Base-by-base conservation (phyloP, 2,329 filamentous ascomycete genomes). In the Aspergillus floridensis region DNA sequence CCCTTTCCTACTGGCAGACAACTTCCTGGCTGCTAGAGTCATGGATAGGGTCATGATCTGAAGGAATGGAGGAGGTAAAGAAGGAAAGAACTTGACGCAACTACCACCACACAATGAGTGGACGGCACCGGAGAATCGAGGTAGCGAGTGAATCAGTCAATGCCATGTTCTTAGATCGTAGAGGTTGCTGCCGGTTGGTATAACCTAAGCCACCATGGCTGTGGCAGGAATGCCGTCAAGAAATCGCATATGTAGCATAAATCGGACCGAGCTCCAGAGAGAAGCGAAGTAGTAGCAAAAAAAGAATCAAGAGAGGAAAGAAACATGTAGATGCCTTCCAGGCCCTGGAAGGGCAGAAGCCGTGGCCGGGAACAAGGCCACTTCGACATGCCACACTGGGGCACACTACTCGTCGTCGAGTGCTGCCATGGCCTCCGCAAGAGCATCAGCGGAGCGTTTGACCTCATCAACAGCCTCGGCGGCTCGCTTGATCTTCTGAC, bases 401-500 rank as follows among this genome's bases (percentile, higher is more conserved):
- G n/a, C 41, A 46, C n/a, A 12, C 21, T 52, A 47, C 22, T 56
- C 49, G 24, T 69, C 64, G 22, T 71, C 66, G 46, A 74, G 61
- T 31, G 66, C 68, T 61, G 70, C 70, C 68, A 74, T 70, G 29
- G 71, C 70, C n/a, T 69, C 61, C 2, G 70, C 69, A 31, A 74
- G 68, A 35, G 68, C 70, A 53, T 73, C 70, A 49, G 70, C 68
- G 41, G 71, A 68, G 63, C 70, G 71, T 61, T 72, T 72, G 50
- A 72, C 67, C 32, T 83, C 77, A 67, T 87, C 81, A 71, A 89
- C 89, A 5, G 86, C 86, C 69, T 82, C 81, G 51, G 87, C 87
- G 32, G 88, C 87, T 68, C 89, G 86, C 64, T 81, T 81, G 66
- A 87, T 84, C 29, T 85, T 89, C 66, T 87, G 88, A 62, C 76